phyloP scores from a whole-genome alignment of 2,329 filamentous ascomycete species.

The Aspergillus novofumigatus region DNA sequence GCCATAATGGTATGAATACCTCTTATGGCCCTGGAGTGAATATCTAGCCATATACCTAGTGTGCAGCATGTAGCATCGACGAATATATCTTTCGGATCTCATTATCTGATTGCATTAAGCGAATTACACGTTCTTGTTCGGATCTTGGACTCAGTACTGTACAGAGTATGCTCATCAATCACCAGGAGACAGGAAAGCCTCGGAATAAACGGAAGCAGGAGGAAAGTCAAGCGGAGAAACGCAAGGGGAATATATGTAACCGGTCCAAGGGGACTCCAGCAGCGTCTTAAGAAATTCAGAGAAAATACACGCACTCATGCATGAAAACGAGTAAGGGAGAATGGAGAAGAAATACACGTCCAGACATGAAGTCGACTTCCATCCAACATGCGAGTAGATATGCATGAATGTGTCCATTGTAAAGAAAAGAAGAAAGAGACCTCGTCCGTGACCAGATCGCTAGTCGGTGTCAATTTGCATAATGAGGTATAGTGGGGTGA shows the following conservation, averaged over 20 bases:
- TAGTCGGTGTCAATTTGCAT: neutral
- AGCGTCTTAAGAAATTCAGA: neutral
- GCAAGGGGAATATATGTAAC: neutral
- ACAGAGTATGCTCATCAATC: neutral
- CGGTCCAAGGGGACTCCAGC: neutral
- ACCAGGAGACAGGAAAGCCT: neutral
- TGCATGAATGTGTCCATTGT: constrained; percentile 1
- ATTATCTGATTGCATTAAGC: neutral
- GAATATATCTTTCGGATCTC: neutral
- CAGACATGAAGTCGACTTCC: neutral
- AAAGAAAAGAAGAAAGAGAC: neutral
- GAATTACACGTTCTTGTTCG: neutral
- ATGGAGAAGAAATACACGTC: neutral
- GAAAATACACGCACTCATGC: neutral
- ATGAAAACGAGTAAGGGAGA: neutral
- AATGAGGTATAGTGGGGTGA: neutral
- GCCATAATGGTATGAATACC: neutral
- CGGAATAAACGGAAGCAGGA: neutral
- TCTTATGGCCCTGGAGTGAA: neutral
- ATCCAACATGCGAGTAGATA: neutral
- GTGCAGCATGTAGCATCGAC: neutral
- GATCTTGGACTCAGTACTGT: neutral
- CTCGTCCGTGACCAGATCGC: neutral
- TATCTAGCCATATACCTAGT: neutral
- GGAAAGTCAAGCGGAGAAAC: neutral